phyloP scores from a whole-genome alignment of 768 basidiomycete genomes.

The Epithele typhae region DNA sequence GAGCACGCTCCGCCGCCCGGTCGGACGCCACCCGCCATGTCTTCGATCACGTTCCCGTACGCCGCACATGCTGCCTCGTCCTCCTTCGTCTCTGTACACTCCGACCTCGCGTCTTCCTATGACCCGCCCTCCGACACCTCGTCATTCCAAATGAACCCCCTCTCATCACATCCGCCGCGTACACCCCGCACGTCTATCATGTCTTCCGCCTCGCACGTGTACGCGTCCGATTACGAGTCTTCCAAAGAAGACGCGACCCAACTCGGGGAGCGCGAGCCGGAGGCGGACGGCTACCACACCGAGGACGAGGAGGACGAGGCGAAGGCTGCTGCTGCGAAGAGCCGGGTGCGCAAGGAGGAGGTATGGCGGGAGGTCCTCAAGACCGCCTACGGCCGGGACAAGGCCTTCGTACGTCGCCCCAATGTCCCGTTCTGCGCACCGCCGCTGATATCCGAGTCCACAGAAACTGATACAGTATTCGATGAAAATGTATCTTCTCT shows the following conservation, averaged over 20 bases:
- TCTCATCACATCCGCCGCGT: slow-evolving; percentile 73
- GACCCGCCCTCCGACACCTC: slow-evolving; percentile 39
- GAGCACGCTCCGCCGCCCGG: too few species aligned
- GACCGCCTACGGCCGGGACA: slow-evolving; percentile 78
- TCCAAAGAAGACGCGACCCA: slow-evolving; percentile 31
- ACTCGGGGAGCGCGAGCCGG: slow-evolving; percentile 23
- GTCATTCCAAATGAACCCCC: slow-evolving; percentile 80
- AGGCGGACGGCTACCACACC: slow-evolving; percentile 21
- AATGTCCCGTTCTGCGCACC: background rate
- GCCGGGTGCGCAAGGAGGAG: slow-evolving; percentile 54
- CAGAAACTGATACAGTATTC: slow-evolving; percentile 89
- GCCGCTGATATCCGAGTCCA: slow-evolving; percentile 4
- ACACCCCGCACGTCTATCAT: slow-evolving; percentile 58
- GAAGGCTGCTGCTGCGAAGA: slow-evolving; percentile 34
- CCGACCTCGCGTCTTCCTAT: slow-evolving; percentile 50
- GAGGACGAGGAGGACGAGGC: slow-evolving; percentile 25
- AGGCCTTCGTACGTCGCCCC: slow-evolving; percentile 63
- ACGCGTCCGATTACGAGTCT: slow-evolving; percentile 40
- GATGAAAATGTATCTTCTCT: slow-evolving; percentile 66
- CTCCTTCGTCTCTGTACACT: slow-evolving; percentile 38
- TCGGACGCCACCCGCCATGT: slow-evolving; percentile 40
- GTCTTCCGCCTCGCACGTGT: slow-evolving; percentile 32
- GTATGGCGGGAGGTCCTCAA: slow-evolving; percentile 79
- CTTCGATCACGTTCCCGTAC: slow-evolving; percentile 61
- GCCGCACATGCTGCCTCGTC: slow-evolving; percentile 32